Percentiles rank a stretch among this genome's conserved stretches.
These are phyloP conservation scores for Picea glauca DNA, from an alignment of 75 land plant genomes.

Conservation along the genomic window DNA sequence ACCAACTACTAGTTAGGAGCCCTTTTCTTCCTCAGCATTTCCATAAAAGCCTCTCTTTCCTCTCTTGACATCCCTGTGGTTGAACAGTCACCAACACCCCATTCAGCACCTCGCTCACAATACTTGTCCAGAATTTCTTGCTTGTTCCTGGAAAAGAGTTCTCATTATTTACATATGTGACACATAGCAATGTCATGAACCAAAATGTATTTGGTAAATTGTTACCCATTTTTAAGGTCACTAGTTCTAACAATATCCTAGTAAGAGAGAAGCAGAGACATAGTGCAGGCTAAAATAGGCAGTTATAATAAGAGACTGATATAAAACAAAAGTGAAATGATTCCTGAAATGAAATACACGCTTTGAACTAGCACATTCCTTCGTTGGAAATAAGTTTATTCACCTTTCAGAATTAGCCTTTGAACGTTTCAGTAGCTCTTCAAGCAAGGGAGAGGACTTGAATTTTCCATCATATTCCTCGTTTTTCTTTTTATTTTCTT, in stretches of 20 bases:
- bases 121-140: slow-evolving; percentile 82
- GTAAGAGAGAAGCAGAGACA: slow-evolving; percentile 2
- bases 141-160: slow-evolving; percentile 57
- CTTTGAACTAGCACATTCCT: slow-evolving; percentile 4
- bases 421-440: slow-evolving; percentile 76
- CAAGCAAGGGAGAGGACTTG: slow-evolving; percentile 66
- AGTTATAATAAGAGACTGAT: not conserved
- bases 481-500: slow-evolving; percentile 74
- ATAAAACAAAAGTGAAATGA: not conserved
- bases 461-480: slow-evolving; percentile 75
- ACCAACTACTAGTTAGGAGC: not conserved
- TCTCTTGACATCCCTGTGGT: slow-evolving; percentile 61
- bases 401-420: slow-evolving; percentile 80
- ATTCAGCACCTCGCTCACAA: slow-evolving; percentile 96
- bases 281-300: not conserved
- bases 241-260: not conserved
- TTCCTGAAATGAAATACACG: not conserved
- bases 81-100: slow-evolving; percentile 99
- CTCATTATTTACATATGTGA: not conserved
- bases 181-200: too few species aligned
- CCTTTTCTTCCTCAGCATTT: slow-evolving; percentile 46
- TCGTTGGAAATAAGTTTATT: not conserved
- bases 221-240: not conserved
- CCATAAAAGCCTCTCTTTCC: slow-evolving; percentile 68
- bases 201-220: not conserved